Base-by-base conservation (phyloP, 305 asterid species). In the Fraxinus latifolia region DNA sequence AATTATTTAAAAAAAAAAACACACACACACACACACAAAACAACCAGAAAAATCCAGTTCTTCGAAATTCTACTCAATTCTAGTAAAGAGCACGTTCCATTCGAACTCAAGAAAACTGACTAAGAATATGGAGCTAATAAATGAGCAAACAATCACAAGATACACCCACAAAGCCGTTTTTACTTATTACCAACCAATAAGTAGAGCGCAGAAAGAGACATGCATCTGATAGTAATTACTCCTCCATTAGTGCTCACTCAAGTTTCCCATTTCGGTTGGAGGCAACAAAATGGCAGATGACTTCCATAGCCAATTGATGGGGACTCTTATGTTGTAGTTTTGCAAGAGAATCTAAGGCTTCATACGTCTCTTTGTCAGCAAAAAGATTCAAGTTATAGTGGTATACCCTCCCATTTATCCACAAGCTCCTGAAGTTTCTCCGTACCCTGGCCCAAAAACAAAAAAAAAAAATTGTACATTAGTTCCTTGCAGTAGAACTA, bases 321-420 rank as follows among this genome's bases (percentile, higher is more conserved):
- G 96, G 96, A 77, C 80, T 91, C 90, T 93, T 95, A 71, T 88
- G 88, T 87, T 93, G 90, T 27, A 86, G 77, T 84, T 84, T 91
- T 23, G 92, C 98, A 31, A 95, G 89, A 77, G 83, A 88, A 79
- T 89, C 95, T 85, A 95, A 82, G 67, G 91, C 89, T 85, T 90
- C 93, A 42, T 89, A 93, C 0, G 98, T 95, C 85, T 89, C 95
- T 87, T 87, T 91, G 88, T 95, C 97, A 23, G 97, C 84, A 79
- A 95, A 93, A 23, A 93, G 95, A 80, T 90, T 93, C 90, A 95
- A 85, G 87, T 91, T 92, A 86, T 87, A 89, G 8, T n/a, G 99
- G 98, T 50, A 91, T 79, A 74, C 97, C 99, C 21, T 89, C 96
- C 98, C 98, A 94, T 81, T 88, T 91, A 77, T 90, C 91, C 74